Percentiles rank a stretch among this genome's conserved stretches.
These are phyloP conservation scores for Rhododendron mucronatum DNA, from an alignment of 148 eudicot genomes.

Conservation along the genomic window DNA sequence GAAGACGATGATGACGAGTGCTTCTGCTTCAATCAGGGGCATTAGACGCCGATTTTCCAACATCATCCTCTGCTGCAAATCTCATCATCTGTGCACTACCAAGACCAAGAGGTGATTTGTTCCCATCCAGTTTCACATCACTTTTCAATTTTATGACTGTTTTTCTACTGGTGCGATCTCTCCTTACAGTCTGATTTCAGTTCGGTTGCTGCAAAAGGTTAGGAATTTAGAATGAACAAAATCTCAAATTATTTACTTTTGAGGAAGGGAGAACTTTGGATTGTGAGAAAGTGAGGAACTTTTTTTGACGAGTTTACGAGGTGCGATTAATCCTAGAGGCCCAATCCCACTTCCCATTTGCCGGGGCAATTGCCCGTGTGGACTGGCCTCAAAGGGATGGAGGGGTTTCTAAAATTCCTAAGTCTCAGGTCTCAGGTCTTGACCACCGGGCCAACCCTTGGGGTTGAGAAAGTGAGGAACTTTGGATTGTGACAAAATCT, in stretches of 20 bases:
- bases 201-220: neutral
- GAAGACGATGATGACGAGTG: neutral
- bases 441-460: too few species aligned
- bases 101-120: neutral
- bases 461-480: neutral
- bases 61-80: neutral
- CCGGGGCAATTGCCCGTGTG: neutral
- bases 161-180: neutral
- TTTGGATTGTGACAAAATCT: neutral
- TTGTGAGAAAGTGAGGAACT: neutral
- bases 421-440: too few species aligned
- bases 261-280: neutral
- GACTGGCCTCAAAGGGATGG: neutral
- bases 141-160: neutral
- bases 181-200: neutral
- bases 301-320: neutral
- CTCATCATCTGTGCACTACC: neutral
- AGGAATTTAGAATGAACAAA: neutral
- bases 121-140: neutral
- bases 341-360: neutral
- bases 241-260: neutral
- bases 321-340: neutral
- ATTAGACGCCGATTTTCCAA: neutral
- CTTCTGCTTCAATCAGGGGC: neutral
- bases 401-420: too few species aligned